phyloP scores from a whole-genome alignment of 495 filamentous ascomycete species.

The Aspergillus kassunensis region DNA sequence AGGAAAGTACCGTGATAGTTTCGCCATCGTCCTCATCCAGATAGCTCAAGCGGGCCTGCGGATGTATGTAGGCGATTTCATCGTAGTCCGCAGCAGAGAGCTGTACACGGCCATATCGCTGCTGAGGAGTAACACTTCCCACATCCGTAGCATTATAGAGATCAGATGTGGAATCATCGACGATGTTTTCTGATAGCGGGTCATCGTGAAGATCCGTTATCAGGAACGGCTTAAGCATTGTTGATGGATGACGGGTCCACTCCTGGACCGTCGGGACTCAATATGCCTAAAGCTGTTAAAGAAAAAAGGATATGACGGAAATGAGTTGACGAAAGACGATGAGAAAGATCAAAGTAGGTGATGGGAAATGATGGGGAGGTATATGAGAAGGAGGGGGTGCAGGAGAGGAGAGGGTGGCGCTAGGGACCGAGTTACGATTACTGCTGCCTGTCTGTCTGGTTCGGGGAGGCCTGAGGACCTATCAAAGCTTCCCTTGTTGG shows the following conservation, averaged over 20 bases:
- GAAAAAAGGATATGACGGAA: too few relatives aligned
- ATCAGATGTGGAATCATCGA: conserved; percentile 4
- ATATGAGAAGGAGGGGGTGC: not conserved
- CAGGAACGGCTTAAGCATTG: conserved; percentile 43
- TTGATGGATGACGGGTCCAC: conserved; percentile 14
- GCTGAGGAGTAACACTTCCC: not conserved
- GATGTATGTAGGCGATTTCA: conserved; percentile 41
- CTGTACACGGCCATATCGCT: conserved; percentile 29
- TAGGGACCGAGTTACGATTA: conserved; percentile 13
- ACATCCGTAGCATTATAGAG: not conserved
- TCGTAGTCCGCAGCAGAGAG: conserved; percentile 47
- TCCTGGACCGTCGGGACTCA: not conserved
- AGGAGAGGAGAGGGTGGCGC: conserved; percentile 7
- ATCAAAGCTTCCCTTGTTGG: conserved; percentile 4
- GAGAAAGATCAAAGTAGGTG: not conserved
- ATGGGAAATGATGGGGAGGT: not conserved
- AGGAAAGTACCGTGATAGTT: conserved; percentile 46
- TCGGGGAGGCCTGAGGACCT: not conserved
- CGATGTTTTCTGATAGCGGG: conserved; percentile 12
- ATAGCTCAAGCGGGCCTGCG: conserved; percentile 50
- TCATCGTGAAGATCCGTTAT: conserved; percentile 35
- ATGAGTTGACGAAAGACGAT: not conserved
- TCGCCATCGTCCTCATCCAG: conserved; percentile 53
- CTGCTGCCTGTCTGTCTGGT: conserved; percentile 29
- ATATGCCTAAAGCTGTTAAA: not conserved